Conservation (phyloP, 305 asterid species). For the Fraxinus albicans region DNA sequence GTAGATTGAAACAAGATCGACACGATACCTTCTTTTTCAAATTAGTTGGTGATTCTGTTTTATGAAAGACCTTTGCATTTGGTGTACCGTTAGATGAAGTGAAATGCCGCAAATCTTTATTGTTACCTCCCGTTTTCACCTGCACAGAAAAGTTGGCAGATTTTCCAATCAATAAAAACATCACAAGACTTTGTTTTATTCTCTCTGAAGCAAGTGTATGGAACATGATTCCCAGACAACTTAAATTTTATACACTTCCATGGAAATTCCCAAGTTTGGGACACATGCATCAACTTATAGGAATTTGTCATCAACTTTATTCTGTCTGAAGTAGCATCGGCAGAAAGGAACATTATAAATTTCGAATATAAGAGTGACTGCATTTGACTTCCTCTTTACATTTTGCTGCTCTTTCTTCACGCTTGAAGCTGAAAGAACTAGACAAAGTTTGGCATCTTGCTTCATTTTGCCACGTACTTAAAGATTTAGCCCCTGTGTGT, state of each 20-base stretch:
- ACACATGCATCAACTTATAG: background rate
- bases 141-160: slow-evolving; percentile 31
- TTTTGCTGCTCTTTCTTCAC: no score
- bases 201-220: background rate
- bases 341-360: no score
- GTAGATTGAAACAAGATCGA: slow-evolving; percentile 9
- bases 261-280: background rate
- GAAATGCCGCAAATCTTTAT: slow-evolving; percentile 30
- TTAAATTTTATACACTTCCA: background rate
- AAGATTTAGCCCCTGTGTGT: no score
- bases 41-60: slow-evolving; percentile 28
- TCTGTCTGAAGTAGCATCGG: background rate
- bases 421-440: no score
- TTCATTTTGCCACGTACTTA: no score
- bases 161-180: slow-evolving; percentile 10
- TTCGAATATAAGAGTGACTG: no score
- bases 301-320: background rate
- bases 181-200: background rate
- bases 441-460: no score
- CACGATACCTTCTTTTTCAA: slow-evolving; percentile 47
- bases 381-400: no score
- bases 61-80: slow-evolving; percentile 30
- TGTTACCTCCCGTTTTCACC: slow-evolving; percentile 40
- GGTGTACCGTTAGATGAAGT: slow-evolving; percentile 30
- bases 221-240: background rate